These are phyloP conservation scores for Ceratobasidium sp. DNA, from an alignment of 1,284 basidiomycete species.

Conservation along the genomic window DNA sequence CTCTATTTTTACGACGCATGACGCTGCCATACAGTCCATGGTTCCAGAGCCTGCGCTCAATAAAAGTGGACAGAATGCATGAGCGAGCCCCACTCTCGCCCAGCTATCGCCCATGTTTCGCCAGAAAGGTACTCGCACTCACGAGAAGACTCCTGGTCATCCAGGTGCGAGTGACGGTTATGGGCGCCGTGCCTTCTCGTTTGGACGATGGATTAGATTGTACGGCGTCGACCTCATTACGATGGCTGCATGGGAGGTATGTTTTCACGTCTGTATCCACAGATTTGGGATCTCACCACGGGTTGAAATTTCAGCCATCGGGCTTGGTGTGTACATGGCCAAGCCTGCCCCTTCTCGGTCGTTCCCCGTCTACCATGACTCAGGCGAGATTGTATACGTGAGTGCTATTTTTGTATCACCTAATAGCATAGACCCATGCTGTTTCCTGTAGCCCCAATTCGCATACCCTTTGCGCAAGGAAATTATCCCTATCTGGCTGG, in stretches of 20 bases:
- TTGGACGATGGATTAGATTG: conserved; percentile 53
- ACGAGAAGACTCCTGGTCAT: conserved; percentile 27
- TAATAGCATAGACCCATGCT: neutral
- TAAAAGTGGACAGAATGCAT: conserved; percentile 6
- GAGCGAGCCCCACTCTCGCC: neutral
- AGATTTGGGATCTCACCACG: too few relatives aligned
- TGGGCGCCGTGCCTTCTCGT: conserved; percentile 45
- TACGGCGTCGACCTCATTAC: conserved; percentile 58
- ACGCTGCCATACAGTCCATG: conserved; percentile 2
- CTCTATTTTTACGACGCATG: conserved; percentile 17
- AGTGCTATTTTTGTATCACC: conserved; percentile 6
- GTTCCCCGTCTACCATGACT: conserved; percentile 48
- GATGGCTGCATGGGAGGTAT: conserved; percentile 55
- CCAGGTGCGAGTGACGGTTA: conserved; percentile 22
- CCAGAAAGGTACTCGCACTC: conserved; percentile 14
- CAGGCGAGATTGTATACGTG: conserved; percentile 48
- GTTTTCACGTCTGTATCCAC: neutral
- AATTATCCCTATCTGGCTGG: conserved; percentile 61
- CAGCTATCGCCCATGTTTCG: conserved; percentile 22
- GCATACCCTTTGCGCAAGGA: conserved; percentile 56
- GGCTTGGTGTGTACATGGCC: conserved; percentile 59
- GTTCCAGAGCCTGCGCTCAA: neutral
- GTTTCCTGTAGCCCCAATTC: conserved; percentile 41
- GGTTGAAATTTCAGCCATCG: conserved; percentile 51
- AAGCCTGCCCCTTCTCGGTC: conserved; percentile 47